A percentile compares a stretch with the other conserved stretches of the same genome.
phyloP scores from a whole-genome alignment of 352 stramenopile genomes.

The Ochromonadaceae sp. region DNA sequence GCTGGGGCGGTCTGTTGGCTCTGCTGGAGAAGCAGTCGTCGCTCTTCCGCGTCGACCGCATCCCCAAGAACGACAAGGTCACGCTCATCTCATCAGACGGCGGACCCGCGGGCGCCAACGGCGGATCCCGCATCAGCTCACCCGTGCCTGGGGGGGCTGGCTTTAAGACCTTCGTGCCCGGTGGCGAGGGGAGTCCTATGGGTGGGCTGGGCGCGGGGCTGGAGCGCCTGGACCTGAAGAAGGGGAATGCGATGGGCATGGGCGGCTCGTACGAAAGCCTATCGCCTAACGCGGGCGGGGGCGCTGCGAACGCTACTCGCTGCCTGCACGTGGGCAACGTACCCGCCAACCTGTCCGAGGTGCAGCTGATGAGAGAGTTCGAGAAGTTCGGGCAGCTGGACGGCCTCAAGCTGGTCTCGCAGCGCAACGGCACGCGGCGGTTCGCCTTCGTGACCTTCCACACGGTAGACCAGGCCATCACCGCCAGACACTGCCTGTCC shows the following conservation, averaged over 20 bases:
- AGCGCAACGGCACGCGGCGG: neutral
- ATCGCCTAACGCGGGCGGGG: no score
- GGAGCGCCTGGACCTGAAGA: no score
- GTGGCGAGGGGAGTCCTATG: no score
- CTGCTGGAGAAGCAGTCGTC: slow-evolving; percentile 19
- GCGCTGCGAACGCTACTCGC: neutral
- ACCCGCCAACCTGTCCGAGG: neutral
- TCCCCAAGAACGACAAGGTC: slow-evolving; percentile 28
- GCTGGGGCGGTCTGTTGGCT: slow-evolving; percentile 21
- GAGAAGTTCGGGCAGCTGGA: slow-evolving; percentile 4
- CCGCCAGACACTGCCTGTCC: neutral
- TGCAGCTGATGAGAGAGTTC: neutral
- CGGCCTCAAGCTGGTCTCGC: neutral
- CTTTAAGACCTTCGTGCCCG: no score
- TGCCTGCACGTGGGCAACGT: slow-evolving; percentile 9
- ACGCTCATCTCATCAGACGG: no score
- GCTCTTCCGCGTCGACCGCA: slow-evolving; percentile 24
- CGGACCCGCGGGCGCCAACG: no score
- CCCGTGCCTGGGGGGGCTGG: no score
- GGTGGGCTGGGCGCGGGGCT: no score
- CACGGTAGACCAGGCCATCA: slow-evolving; percentile 8
- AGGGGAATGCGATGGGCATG: no score
- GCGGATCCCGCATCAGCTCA: no score
- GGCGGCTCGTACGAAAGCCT: no score
- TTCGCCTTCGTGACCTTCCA: slow-evolving; percentile 15